Base-by-base conservation (phyloP, 1,284 basidiomycete genomes). In the Austroboletus niveus region DNA sequence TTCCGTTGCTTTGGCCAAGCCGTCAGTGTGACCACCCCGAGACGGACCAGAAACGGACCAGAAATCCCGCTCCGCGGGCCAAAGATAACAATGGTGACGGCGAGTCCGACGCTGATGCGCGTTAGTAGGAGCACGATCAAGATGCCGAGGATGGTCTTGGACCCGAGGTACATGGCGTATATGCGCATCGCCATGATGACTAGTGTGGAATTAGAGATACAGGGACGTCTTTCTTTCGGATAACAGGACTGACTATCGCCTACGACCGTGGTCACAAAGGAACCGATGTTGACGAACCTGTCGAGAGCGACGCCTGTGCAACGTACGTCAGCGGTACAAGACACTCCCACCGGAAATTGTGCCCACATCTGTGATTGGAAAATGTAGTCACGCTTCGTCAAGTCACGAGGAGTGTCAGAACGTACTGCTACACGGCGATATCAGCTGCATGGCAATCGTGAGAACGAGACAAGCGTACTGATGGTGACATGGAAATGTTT, bases 131-230 rank as follows among this genome's bases (percentile, higher is more conserved):
- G 35, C 17, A 22, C 27, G 14, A 50, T 20, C 38, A 63, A 22
- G 39, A 59, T 42, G 24, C 2, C 30, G 4, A 57, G 20, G 30
- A 63, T 27, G 29, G 10, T 27, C 20, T 32, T 53, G 5, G 59
- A 63, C 11, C 47, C 36, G 5, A 61, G 42, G 32, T 59, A 63
- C 61, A 63, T 60, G 31, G 59, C 40, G 42, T 61, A 61, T 41
- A 61, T 40, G 15, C 57, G 48, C 40, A 63, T 47, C 29, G 46
- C 31, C 39, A 63, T 60, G 49, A 61, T 53, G 15, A 38, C 58
- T 62, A n/a, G n/a, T 11, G 32, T 34, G 32, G 10, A 34, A 4
- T 12, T 34, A 11, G 14, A 11, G 14, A 36, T 2, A 11, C 1
- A 12, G 9, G 0, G 17, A 45, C n/a, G 7, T 10, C 8, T 15